Evolutionary conservation across 1,284 basidiomycete species (phyloP), one percentile per base, ranked within the genome.

Genomic region (Ustilago cynodontis): DNA sequence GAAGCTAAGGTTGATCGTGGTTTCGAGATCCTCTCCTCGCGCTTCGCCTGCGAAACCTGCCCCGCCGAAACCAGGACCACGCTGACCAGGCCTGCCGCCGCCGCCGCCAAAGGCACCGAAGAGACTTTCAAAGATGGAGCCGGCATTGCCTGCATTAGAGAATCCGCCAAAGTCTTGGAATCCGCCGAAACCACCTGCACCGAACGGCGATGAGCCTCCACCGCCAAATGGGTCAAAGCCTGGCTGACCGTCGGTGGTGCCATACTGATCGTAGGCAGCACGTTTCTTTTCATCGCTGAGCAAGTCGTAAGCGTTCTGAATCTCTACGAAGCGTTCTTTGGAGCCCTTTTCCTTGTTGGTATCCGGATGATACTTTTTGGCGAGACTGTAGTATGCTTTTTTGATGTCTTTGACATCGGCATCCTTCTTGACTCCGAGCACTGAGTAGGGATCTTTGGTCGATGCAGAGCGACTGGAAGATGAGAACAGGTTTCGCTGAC

Each of bases 291-390:
- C 93, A 82, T 99, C 97, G 87, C 95, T 80, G 45, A 70, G 74
- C 81, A 97, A 94, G 87, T 99, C 97, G 88, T 98, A 99, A 11
- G 97, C 97, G 79, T 91, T 90, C 87, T 99, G 97, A 67, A 99
- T 98, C 86, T 99, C 95, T 33, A 96, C 90, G 86, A 99, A 99
- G 85, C 93, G 93, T 74, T 94, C 93, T 82, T 94, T 93, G 0
- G 96, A 94, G 54, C 89, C 89, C 81, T 93, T 92, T 86, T 98
- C 95, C 69, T 95, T 93, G 87, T 95, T 98, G 22, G 95, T 95
- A 85, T 99, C 97, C 0, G 97, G 97, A 87, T 99, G 97, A 85
- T 92, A 98, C 89, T 98, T 97, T 72, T 97, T 93, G 31, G 97
- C 97, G 75, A 99, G 92, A 93, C 98, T 90, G 86, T 98, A 99